A percentile compares a stretch with the other conserved stretches of the same genome.
Conservation (phyloP, 2,329 filamentous ascomycete genomes). For the Phialemonium atrogriseum region DNA sequence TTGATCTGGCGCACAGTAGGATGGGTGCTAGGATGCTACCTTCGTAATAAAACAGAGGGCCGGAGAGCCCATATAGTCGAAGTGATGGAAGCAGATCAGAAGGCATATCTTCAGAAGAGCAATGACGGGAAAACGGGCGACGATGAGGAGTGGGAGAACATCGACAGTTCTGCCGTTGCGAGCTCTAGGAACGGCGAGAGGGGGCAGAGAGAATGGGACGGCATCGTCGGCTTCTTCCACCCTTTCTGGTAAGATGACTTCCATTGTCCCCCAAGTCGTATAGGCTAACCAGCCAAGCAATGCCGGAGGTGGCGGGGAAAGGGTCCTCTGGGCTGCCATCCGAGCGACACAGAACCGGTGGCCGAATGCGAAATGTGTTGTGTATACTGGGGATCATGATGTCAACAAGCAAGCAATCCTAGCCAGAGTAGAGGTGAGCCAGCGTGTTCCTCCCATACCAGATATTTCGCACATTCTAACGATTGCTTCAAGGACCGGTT, state of each 20-base stretch:
- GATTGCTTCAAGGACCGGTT: constrained; percentile 61
- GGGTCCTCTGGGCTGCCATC: constrained; percentile 94
- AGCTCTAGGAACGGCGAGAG: constrained; percentile 28
- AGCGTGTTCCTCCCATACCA: constrained; percentile 3
- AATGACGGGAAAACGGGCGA: constrained; percentile 21
- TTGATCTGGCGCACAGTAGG: constrained; percentile 31
- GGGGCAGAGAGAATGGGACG: constrained; percentile 60
- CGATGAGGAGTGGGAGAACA: constrained; percentile 64
- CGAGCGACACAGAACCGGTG: constrained; percentile 82
- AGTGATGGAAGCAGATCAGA: constrained; percentile 38
- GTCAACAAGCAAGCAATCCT: constrained; percentile 75
- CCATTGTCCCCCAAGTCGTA: too few species aligned
- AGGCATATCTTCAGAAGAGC: constrained; percentile 25
- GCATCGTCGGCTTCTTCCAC: constrained; percentile 93
- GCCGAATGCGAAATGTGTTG: constrained; percentile 80
- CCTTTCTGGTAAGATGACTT: constrained; percentile 72
- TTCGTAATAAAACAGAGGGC: constrained; percentile 55
- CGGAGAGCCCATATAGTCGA: constrained; percentile 50
- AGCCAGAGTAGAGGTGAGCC: constrained; percentile 58
- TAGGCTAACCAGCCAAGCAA: constrained; percentile 51
- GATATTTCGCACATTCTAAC: constrained; percentile 3
- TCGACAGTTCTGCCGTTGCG: constrained; percentile 38
- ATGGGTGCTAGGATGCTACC: constrained; percentile 46
- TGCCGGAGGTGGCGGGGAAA: constrained; percentile 89
- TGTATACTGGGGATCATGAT: constrained; percentile 94